phyloP scores from a whole-genome alignment of 2,329 filamentous ascomycete species.

The Chaetomium olivaceum region DNA sequence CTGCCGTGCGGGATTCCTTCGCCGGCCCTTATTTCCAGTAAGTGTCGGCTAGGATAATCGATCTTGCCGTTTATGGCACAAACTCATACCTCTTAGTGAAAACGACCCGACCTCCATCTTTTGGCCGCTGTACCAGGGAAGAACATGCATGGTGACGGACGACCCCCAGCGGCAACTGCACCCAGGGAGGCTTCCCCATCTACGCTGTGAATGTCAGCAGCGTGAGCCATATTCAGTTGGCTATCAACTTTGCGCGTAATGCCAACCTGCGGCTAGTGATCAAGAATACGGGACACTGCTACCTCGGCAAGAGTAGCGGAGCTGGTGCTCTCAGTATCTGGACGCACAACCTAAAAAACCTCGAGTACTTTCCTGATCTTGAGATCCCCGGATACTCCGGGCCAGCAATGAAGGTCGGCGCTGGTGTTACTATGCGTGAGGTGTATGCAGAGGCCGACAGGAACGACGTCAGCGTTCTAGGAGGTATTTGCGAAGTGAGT shows the following conservation, averaged over 20 bases:
- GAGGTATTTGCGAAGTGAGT: slow-evolving; percentile 46
- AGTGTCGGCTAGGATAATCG: neutral
- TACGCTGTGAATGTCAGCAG: slow-evolving; percentile 38
- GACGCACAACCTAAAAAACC: slow-evolving; percentile 44
- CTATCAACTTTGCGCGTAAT: slow-evolving; percentile 41
- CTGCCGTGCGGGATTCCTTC: slow-evolving; percentile 34
- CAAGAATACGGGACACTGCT: slow-evolving; percentile 47
- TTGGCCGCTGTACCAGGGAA: slow-evolving; percentile 34
- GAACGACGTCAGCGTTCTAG: slow-evolving; percentile 45
- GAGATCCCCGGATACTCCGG: slow-evolving; percentile 44
- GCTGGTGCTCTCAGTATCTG: slow-evolving; percentile 41
- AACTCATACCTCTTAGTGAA: slow-evolving; percentile 19
- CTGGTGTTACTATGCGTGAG: slow-evolving; percentile 49
- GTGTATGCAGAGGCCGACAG: slow-evolving; percentile 41
- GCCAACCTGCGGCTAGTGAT: slow-evolving; percentile 49
- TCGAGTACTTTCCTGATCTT: slow-evolving; percentile 36
- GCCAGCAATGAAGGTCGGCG: slow-evolving; percentile 48
- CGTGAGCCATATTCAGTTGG: slow-evolving; percentile 30
- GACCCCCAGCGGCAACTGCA: slow-evolving; percentile 40
- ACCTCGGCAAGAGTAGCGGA: slow-evolving; percentile 42
- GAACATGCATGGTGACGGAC: slow-evolving; percentile 23
- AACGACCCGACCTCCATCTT: slow-evolving; percentile 40
- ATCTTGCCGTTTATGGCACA: neutral
- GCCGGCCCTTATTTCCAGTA: slow-evolving; percentile 17
- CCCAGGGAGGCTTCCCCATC: slow-evolving; percentile 40